Evolutionary conservation across 129 eudicot genomes (phyloP).

Genomic region (Escallonia herrerae): DNA sequence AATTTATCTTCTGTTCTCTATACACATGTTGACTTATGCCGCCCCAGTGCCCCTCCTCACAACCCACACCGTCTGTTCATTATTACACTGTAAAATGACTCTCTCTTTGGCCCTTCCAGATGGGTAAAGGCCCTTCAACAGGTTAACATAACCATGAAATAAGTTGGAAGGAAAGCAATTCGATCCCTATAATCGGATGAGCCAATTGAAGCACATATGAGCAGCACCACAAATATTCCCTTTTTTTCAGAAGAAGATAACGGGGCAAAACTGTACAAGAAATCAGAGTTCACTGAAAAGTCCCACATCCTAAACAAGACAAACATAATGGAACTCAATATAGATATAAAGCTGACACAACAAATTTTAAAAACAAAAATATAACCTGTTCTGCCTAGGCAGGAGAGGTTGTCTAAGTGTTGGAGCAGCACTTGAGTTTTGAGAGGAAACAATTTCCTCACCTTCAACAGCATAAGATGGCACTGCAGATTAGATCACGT

Average conservation of each 20-base stretch:
- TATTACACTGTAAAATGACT: not conserved
- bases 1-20: too few relatives aligned
- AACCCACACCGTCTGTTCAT: not conserved
- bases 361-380: not conserved
- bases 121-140: not conserved
- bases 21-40: too few relatives aligned
- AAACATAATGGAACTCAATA: too few relatives aligned
- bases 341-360: not conserved
- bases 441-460: constrained; percentile 56
- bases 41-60: too few relatives aligned
- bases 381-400: constrained; percentile 63
- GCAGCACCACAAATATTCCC: not conserved
- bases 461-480: constrained; percentile 55
- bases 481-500: constrained; percentile 20
- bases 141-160: not conserved
- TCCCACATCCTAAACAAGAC: too few relatives aligned
- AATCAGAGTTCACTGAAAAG: too few relatives aligned
- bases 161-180: not conserved
- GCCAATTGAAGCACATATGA: not conserved
- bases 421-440: constrained; percentile 26
- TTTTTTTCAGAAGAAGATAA: not conserved
- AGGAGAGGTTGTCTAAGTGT: constrained; percentile 35
- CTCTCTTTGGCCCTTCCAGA: not conserved
- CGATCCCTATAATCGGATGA: not conserved
- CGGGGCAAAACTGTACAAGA: not conserved